These are phyloP conservation scores for Gaeumannomyces sp. DNA, from an alignment of 2,329 filamentous ascomycete genomes.

Conservation along the genomic window DNA sequence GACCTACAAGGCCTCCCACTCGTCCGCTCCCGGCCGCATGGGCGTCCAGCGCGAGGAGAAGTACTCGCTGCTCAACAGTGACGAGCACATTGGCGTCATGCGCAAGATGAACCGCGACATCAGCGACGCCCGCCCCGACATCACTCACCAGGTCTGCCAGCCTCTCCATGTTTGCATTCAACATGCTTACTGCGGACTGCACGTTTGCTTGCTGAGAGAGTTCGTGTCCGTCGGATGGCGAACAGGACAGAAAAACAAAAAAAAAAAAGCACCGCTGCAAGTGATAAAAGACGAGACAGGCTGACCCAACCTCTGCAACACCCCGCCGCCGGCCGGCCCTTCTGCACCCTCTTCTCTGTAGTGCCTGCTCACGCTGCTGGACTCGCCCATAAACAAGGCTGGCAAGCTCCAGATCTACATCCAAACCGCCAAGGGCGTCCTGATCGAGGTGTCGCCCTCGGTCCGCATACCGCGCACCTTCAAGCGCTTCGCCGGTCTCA, in stretches of 20 bases:
- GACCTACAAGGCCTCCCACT: slow-evolving; percentile 85
- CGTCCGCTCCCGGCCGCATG: slow-evolving; percentile 56
- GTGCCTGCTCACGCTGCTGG: slow-evolving; percentile 94
- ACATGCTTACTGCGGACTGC: slow-evolving; percentile 32
- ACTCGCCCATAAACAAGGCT: slow-evolving; percentile 98
- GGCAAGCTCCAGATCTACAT: slow-evolving; percentile 98
- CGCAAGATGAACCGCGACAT: slow-evolving; percentile 99
- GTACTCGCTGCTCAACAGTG: slow-evolving; percentile 95
- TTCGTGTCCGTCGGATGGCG: background rate
- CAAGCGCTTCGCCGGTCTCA: slow-evolving; percentile 96
- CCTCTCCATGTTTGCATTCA: slow-evolving; percentile 31
- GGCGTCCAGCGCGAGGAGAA: slow-evolving; percentile 77
- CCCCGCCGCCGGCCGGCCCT: slow-evolving; percentile 5
- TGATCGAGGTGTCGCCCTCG: slow-evolving; percentile 97
- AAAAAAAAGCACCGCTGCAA: background rate
- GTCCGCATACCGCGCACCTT: slow-evolving; percentile 97
- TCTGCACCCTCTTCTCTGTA: slow-evolving; percentile 34
- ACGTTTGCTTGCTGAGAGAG: background rate
- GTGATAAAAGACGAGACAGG: background rate
- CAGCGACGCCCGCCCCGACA: slow-evolving; percentile 93
- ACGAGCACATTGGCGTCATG: slow-evolving; percentile 98
- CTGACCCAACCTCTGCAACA: slow-evolving; percentile 1
- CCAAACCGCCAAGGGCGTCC: slow-evolving; percentile 90
- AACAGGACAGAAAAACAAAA: background rate
- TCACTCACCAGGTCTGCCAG: slow-evolving; percentile 80